phyloP scores from a whole-genome alignment of 441 rosid species.

The Jatropha podagrica region DNA sequence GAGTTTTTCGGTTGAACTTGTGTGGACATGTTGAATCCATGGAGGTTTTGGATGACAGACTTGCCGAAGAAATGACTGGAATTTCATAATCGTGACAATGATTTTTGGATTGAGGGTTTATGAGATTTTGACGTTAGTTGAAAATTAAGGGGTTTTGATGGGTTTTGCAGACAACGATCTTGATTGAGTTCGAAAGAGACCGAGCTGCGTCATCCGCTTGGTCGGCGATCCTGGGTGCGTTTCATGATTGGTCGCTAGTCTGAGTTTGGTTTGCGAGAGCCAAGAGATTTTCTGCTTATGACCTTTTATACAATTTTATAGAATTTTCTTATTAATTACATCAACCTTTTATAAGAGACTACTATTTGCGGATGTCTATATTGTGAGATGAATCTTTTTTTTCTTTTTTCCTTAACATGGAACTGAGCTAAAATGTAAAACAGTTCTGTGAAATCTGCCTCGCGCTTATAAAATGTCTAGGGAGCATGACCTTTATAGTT shows the following conservation, averaged over 20 bases:
- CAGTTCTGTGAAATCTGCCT: not conserved
- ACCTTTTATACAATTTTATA: no score
- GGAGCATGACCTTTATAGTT: not conserved
- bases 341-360: not conserved
- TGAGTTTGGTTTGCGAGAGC: no score
- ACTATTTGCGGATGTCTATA: not conserved
- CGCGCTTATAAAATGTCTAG: not conserved
- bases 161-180: constrained; percentile 5
- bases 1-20: constrained; percentile 27
- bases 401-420: not conserved
- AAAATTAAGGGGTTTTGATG: constrained; percentile 3
- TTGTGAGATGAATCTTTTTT: not conserved
- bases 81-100: constrained; percentile 38
- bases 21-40: constrained; percentile 27
- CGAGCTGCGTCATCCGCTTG: no score
- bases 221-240: no score
- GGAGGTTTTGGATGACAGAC: constrained; percentile 34
- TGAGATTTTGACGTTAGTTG: not conserved
- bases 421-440: not conserved
- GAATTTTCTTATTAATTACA: no score
- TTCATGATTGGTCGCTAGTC: no score
- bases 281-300: no score
- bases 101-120: not conserved
- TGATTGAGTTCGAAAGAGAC: no score
- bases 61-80: constrained; percentile 36